Evolutionary conservation across 805 yeast genomes (phyloP).

Genomic region (Scheffersomyces lignosus): DNA sequence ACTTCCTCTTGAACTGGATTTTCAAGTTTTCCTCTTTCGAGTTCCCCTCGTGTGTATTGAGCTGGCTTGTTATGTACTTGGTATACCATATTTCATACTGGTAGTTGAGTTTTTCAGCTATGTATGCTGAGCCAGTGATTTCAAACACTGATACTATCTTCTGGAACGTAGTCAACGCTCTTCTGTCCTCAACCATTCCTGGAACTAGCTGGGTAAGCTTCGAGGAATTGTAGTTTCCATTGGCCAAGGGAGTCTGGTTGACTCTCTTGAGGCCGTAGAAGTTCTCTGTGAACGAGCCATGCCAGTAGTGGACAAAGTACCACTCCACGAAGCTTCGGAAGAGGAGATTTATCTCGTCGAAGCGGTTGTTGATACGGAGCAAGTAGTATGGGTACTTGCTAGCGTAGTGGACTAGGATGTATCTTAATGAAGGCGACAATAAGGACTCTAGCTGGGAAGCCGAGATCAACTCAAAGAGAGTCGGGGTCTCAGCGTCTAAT

Average conservation of each 20-base stretch:
- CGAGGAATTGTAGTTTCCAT: slow-evolving; percentile 25
- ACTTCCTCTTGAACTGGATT: slow-evolving; percentile 35
- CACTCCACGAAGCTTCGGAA: slow-evolving; percentile 68
- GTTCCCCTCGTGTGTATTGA: slow-evolving; percentile 19
- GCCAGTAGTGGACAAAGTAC: slow-evolving; percentile 69
- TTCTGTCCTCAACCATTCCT: slow-evolving; percentile 47
- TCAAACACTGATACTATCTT: slow-evolving; percentile 54
- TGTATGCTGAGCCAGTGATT: slow-evolving; percentile 64
- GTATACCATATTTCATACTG: slow-evolving; percentile 65
- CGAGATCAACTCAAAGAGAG: slow-evolving; percentile 84
- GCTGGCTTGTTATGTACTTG: slow-evolving; percentile 51
- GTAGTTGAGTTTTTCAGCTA: slow-evolving; percentile 66
- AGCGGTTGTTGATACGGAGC: slow-evolving; percentile 59
- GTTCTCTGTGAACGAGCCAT: slow-evolving; percentile 85
- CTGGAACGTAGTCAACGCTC: slow-evolving; percentile 56
- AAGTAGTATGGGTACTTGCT: slow-evolving; percentile 71
- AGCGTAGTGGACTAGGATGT: slow-evolving; percentile 77
- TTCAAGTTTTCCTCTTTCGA: slow-evolving; percentile 23
- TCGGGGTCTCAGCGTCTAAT: slow-evolving; percentile 74
- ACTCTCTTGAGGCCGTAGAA: slow-evolving; percentile 85
- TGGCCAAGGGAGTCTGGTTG: slow-evolving; percentile 34
- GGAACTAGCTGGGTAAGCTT: slow-evolving; percentile 40
- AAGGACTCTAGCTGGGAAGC: slow-evolving; percentile 75
- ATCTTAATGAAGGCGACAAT: slow-evolving; percentile 80
- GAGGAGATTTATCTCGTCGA: slow-evolving; percentile 72